phyloP scores from a whole-genome alignment of 805 yeast genomes.

The Vanderwaltozyma tropicalis region DNA sequence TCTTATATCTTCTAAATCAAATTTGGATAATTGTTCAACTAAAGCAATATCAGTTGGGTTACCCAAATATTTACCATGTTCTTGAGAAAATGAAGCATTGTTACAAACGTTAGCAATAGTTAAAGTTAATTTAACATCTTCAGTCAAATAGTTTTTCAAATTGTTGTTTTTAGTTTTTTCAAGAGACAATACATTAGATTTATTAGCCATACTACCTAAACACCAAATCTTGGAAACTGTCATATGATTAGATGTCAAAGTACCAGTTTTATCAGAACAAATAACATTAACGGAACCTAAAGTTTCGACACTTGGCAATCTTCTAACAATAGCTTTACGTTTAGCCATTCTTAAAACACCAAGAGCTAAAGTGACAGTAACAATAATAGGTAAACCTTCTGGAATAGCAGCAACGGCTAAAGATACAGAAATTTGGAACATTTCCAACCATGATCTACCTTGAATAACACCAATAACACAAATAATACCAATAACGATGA shows the following conservation, averaged over 20 bases:
- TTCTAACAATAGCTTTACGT: conserved; percentile 84
- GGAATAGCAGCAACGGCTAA: conserved; percentile 99
- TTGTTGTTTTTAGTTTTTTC: conserved; percentile 37
- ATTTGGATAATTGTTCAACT: conserved; percentile 58
- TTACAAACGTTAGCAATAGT: conserved; percentile 67
- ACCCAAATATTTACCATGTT: conserved; percentile 65
- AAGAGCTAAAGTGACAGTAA: conserved; percentile 90
- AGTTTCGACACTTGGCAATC: conserved; percentile 92
- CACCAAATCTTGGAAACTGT: conserved; percentile 81
- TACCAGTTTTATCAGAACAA: conserved; percentile 87
- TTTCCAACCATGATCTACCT: conserved; percentile 92
- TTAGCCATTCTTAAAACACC: conserved; percentile 96
- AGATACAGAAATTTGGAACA: conserved; percentile 96
- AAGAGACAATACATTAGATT: conserved; percentile 30
- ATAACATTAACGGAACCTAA: conserved; percentile 90
- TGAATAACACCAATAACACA: conserved; percentile 83
- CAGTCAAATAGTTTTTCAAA: conserved; percentile 35
- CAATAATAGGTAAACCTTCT: conserved; percentile 96
- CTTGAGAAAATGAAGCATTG: conserved; percentile 59
- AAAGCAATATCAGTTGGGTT: conserved; percentile 94
- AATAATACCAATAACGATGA: conserved; percentile 81
- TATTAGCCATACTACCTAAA: conserved; percentile 41
- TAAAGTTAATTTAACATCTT: conserved; percentile 45
- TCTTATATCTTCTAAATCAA: conserved; percentile 66
- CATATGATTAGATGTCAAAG: conserved; percentile 85